phyloP scores from a whole-genome alignment of 768 basidiomycete species.

The Termitomyces sp. region DNA sequence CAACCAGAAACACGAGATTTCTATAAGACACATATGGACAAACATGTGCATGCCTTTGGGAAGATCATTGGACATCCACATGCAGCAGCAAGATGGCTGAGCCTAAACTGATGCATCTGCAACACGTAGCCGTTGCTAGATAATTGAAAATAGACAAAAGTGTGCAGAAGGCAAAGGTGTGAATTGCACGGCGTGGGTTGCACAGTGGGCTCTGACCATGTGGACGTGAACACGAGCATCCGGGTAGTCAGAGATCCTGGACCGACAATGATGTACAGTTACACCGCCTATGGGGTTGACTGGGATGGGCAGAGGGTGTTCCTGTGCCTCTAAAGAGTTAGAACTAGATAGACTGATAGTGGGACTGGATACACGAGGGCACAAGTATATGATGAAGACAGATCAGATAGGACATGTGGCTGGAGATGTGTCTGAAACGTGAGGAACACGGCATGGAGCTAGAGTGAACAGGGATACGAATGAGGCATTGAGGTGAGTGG shows the following conservation, averaged over 20 bases:
- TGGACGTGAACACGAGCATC: conserved; percentile 6
- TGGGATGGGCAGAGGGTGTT: conserved; percentile 2
- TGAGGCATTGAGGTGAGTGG: conserved; percentile 6
- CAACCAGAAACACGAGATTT: not conserved
- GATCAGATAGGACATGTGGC: conserved; percentile 11
- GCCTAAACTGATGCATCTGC: conserved; percentile 1
- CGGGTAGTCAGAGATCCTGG: not conserved
- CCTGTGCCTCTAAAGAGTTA: conserved; percentile 1
- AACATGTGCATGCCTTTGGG: conserved; percentile 8
- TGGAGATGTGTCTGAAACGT: conserved; percentile 13
- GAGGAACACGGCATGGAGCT: conserved; percentile 7
- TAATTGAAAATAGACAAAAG: not conserved
- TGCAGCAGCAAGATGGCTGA: not conserved
- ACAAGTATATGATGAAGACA: not conserved
- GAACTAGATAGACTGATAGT: not conserved
- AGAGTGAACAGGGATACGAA: conserved; percentile 15
- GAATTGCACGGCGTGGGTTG: not conserved
- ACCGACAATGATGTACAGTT: conserved; percentile 8
- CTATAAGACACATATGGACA: not conserved
- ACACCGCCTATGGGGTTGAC: not conserved
- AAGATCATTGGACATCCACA: conserved; percentile 3
- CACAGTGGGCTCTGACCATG: conserved; percentile 2
- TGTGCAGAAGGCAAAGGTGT: conserved; percentile 3
- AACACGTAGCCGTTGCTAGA: not conserved
- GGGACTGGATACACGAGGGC: not conserved